phyloP scores from a whole-genome alignment of 352 stramenopile genomes.

The Thraustochytrium sp. region DNA sequence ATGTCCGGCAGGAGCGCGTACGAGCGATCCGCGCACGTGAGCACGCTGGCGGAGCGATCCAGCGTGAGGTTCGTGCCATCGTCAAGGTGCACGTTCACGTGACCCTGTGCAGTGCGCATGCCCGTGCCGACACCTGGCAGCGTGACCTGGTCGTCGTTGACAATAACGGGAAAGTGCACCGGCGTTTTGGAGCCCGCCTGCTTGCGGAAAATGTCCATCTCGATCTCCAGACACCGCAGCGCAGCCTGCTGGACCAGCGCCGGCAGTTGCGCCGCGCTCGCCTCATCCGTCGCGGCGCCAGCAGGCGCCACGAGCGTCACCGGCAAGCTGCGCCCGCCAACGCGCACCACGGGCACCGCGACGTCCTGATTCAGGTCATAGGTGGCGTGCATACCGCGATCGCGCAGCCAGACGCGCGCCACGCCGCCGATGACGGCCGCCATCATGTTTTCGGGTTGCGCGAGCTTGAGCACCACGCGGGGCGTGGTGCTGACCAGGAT shows the following conservation, averaged over 20 bases:
- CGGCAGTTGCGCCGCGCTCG: neutral
- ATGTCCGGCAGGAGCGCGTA: neutral
- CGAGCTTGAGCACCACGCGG: slow-evolving; percentile 7
- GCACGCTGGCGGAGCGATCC: neutral
- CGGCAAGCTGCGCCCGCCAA: neutral
- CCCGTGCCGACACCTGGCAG: slow-evolving; percentile 15
- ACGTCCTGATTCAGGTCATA: neutral
- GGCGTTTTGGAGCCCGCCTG: neutral
- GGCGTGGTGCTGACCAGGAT: slow-evolving; percentile 22
- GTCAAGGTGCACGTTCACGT: slow-evolving; percentile 17
- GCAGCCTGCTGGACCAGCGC: neutral
- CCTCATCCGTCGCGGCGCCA: neutral
- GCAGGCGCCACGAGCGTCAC: neutral
- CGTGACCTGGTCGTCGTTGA: slow-evolving; percentile 36
- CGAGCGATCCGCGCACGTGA: neutral
- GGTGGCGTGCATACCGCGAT: neutral
- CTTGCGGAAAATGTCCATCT: slow-evolving; percentile 2
- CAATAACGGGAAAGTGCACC: slow-evolving; percentile 19
- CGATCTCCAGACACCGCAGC: slow-evolving; percentile 11
- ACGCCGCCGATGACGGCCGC: slow-evolving; percentile 10
- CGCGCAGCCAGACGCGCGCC: slow-evolving; percentile 3
- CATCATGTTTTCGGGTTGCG: neutral
- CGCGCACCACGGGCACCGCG: neutral
- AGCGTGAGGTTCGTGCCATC: slow-evolving; percentile 6
- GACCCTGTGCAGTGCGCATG: neutral